Percentiles rank a stretch among this genome's conserved stretches.
Conservation (phyloP, 129 eudicot species). For the Erigeron canadensis region DNA sequence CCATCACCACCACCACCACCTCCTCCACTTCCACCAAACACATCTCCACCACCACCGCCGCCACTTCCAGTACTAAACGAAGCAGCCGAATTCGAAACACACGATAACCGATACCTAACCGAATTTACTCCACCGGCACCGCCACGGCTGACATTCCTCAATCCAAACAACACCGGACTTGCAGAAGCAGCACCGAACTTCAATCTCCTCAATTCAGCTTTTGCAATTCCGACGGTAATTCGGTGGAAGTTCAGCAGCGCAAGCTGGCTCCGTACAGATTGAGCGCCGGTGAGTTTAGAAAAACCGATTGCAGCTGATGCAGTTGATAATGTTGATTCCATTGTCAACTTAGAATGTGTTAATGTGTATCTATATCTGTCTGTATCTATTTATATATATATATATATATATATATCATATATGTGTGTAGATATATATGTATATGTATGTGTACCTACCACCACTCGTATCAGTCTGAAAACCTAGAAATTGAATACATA, state of each 20-base stretch:
- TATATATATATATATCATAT: background rate
- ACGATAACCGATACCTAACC: conserved; percentile 38
- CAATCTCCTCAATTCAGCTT: conserved; percentile 22
- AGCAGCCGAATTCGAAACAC: conserved; percentile 59
- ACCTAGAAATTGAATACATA: conserved; percentile 6
- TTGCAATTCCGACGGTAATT: conserved; percentile 12
- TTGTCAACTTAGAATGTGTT: conserved; percentile 26
- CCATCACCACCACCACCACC: conserved; percentile 67
- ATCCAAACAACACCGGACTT: conserved; percentile 2
- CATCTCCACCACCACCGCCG: conserved; percentile 37
- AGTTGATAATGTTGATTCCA: conserved; percentile 64
- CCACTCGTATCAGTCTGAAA: background rate
- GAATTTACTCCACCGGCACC: conserved; percentile 20
- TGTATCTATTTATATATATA: background rate
- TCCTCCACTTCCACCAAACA: conserved; percentile 30
- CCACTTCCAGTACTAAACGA: conserved; percentile 71
- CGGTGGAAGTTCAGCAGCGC: conserved; percentile 36
- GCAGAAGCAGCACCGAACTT: conserved; percentile 24
- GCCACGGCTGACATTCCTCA: conserved; percentile 30
- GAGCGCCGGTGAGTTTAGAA: conserved; percentile 49
- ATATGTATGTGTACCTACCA: conserved; percentile 8
- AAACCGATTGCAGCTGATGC: conserved; percentile 41
- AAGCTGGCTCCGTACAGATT: conserved; percentile 31
- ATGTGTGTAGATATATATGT: no score
- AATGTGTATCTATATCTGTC: background rate